Base-by-base conservation (phyloP, 148 eudicot species). In the Amaranthus hypochondriacus region DNA sequence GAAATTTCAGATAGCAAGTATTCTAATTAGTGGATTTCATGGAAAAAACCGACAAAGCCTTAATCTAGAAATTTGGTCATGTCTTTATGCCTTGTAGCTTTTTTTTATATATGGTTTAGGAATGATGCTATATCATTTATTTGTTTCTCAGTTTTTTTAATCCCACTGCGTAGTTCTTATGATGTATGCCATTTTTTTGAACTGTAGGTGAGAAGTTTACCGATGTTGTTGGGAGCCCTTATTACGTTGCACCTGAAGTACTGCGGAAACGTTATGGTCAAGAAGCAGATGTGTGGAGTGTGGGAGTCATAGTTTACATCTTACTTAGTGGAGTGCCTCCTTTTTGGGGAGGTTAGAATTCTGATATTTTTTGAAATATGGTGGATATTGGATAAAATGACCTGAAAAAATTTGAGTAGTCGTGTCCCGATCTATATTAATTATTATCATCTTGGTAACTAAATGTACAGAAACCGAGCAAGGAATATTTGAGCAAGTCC, bases 211-310 rank as follows among this genome's bases (percentile, higher is more conserved):
- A 88, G 69, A 86, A 75, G 68, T 92, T 92, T 72, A 81, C 77
- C 66, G 97, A 92, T 72, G 96, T 92, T 48, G 97, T 92, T 83
- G 97, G 97, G 56, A 92, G 97, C 91, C 97, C 97, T 13, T 92
- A 90, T 78, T 92, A 92, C 73, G 97, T 92, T 67, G 94, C 97
- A 47, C 97, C 97, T 48, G 97, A 91, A 85, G 92, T 91, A 64
- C 72, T 89, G 49, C 83, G 87, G 61, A 92, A 92, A 83, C 85
- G 82, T 51, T 92, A 92, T 77, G 93, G 96, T 75, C 96, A 82
- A 56, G 93, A 92, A 82, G 89, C 89, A 49, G 97, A 92, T 86
- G 93, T 92, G 2, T 92, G 97, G 97, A 92, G 97, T 84, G 97
- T 92, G 42, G 97, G 97, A 73, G 92, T 92, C 21, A 92, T 92